Evolutionary conservation across 805 yeast species (phyloP), one percentile per base, ranked within the genome.

Genomic region (Metschnikowia picachoensis): DNA sequence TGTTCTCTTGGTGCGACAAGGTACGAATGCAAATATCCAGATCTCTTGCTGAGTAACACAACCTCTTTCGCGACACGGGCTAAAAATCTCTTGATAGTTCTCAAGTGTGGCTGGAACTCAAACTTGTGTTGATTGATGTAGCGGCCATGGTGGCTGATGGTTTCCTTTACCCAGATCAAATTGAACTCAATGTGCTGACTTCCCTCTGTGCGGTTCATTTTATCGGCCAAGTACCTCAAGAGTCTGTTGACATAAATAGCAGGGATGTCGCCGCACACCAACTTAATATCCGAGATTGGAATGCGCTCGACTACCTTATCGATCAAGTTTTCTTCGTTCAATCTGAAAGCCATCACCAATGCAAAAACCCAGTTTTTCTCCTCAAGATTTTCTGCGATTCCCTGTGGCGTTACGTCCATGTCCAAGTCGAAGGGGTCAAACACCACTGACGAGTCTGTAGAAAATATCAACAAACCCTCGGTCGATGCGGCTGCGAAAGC

Each of bases 391-490:
- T 80, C 84, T 30, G 80, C 47, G 0, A 90, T 84, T 5, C 86
- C 70, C 38, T 80, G 86, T 1, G 96, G 95, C 0, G 99, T 94
- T 28, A 92, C 81, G 57, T 94, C 98, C 39, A 90, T 73, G 61
- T 92, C 98, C 60, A 94, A 75, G 64, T 94, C 98, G 62, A 88
- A 88, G 30, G 99, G 99, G 71, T 94, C 99, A 61, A 94, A 94
- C 28, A 83, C 69, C 41, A 84, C 67, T 10, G 79, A 70, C 41
- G 82, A 83, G 64, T 92, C 95, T 34, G 90, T 78, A 1, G 96
- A 84, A 62, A 79, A 94, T 1, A 94, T 72, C 46, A 90, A 70
- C 38, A 94, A 70, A 8, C 99, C 99, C 64, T 92, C 98, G 0
- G 99, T 94, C 0, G 97, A 83, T 0, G 97, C 94, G 35, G 95